These are phyloP conservation scores for Lipomyces yamadae DNA, from an alignment of 805 yeast species.

Conservation along the genomic window DNA sequence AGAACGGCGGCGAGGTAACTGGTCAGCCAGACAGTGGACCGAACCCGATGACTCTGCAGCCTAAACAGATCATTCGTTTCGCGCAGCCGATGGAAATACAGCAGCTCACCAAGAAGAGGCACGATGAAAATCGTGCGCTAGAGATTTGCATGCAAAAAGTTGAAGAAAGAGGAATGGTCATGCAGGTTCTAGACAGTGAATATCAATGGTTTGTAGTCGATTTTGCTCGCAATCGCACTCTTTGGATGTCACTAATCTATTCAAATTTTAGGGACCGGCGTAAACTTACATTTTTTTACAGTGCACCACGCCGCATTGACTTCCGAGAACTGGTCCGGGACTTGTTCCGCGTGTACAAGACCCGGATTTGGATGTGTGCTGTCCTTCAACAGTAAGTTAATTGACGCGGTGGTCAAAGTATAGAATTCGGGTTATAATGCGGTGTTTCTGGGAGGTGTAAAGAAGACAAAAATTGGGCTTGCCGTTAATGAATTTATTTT, in stretches of 20 bases:
- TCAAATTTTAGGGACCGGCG: slow-evolving; percentile 57
- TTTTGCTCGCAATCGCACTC: too few relatives aligned
- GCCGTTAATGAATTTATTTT: background rate
- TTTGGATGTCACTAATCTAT: background rate
- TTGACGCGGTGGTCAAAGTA: slow-evolving; percentile 22
- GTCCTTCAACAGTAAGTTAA: slow-evolving; percentile 46
- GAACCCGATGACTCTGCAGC: slow-evolving; percentile 44
- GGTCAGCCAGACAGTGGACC: slow-evolving; percentile 32
- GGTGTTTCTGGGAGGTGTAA: slow-evolving; percentile 5
- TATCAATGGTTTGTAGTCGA: slow-evolving; percentile 61
- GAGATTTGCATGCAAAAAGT: slow-evolving; percentile 65
- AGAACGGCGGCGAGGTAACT: slow-evolving; percentile 45
- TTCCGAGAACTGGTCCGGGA: slow-evolving; percentile 79
- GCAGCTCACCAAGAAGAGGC: slow-evolving; percentile 60
- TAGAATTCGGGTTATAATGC: slow-evolving; percentile 11
- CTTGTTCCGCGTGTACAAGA: slow-evolving; percentile 73
- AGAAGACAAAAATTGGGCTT: slow-evolving; percentile 5
- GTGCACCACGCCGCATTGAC: slow-evolving; percentile 69
- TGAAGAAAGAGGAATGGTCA: slow-evolving; percentile 53
- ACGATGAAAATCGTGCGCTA: slow-evolving; percentile 73
- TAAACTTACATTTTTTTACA: slow-evolving; percentile 76
- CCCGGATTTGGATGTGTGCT: slow-evolving; percentile 89
- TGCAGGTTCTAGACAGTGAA: slow-evolving; percentile 77
- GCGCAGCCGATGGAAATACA: slow-evolving; percentile 67
- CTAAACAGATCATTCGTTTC: slow-evolving; percentile 66